phyloP scores from a whole-genome alignment of 371 early-diverging fungal genomes.

The Circinella umbellata region DNA sequence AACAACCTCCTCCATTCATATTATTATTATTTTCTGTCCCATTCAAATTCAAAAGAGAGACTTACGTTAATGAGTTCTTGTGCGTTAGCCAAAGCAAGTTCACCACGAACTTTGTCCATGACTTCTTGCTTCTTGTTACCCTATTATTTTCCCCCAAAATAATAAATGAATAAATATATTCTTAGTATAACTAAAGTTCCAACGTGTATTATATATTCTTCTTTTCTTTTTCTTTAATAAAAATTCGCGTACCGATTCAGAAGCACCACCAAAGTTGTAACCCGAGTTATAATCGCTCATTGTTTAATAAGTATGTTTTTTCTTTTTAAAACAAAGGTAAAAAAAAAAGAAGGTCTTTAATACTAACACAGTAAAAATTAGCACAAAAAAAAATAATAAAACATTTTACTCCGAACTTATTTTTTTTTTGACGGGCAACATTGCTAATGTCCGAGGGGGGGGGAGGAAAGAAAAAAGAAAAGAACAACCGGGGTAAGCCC shows the following conservation, averaged over 20 bases:
- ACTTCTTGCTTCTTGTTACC: constrained; percentile 80
- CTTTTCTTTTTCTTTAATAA: not conserved
- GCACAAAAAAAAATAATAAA: too few species aligned
- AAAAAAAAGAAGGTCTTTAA: not conserved
- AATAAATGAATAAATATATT: not conserved
- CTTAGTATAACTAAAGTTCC: too few species aligned
- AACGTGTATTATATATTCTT: too few species aligned
- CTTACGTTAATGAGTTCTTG: constrained; percentile 86
- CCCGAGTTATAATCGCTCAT: constrained; percentile 49
- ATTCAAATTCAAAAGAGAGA: not conserved
- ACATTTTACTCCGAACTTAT: too few species aligned
- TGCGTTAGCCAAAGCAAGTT: constrained; percentile 86
- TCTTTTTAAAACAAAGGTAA: not conserved
- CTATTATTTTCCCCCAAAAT: constrained; percentile 20
- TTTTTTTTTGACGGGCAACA: too few species aligned
- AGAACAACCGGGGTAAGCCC: too few species aligned
- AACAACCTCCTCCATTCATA: not conserved
- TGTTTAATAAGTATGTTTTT: not conserved
- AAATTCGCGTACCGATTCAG: constrained; percentile 25
- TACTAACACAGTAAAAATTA: not conserved
- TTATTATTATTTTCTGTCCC: constrained; percentile 7
- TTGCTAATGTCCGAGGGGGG: too few species aligned
- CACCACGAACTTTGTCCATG: constrained; percentile 83
- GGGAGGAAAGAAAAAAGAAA: too few species aligned
- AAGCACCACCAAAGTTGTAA: constrained; percentile 36